Base-by-base conservation (phyloP, 352 stramenopile genomes). In the Phytophthora melonis region DNA sequence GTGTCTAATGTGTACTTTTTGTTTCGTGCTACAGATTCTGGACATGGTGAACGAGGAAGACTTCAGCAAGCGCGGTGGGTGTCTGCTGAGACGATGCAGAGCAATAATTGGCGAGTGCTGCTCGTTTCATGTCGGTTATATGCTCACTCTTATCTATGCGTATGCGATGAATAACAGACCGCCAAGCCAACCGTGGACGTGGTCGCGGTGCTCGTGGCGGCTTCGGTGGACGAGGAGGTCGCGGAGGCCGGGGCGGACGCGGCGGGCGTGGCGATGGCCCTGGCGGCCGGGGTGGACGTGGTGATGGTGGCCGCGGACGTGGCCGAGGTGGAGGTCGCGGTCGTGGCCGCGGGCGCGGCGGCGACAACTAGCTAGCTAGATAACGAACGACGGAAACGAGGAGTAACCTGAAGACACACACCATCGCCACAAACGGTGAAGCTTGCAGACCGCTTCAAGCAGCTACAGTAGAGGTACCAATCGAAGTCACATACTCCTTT, bases 41-140 rank as follows among this genome's bases (percentile, higher is more conserved):
- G 97, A 99, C 63, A 97, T 97, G 81, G 97, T 99, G 14, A 82
- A 94, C 34, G 95, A 99, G 83, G 90, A 99, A 65, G 93, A 99
- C 66, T 90, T 94, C 25, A 90, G 73, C 58, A 96, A 90, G 75
- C 85, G 86, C 74, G 87, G 88, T 94, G 63, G 30, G 69, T 66
- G 43, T 45, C 50, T 52, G 47, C 47, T 70, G 19, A 32, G 23
- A 49, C 52, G 41, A n/a, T 67, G 39, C 27, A 49, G 9, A 25
- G 9, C 27, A 19, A 58, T 21, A 19, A 41, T 39, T 50, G 3
- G 45, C 45, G 27, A 53, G 16, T 25, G 45, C 45, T 21, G 45
- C 10, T 54, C 47, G 56, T 63, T 70, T 63, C 49, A 65, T 58
- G 52, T 23, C 16, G 49, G 32, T 63, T 25, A 25, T 70, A 58